These are phyloP conservation scores for Byssoonygena ceratinophila DNA, from an alignment of 2,329 filamentous ascomycete species.

Conservation along the genomic window DNA sequence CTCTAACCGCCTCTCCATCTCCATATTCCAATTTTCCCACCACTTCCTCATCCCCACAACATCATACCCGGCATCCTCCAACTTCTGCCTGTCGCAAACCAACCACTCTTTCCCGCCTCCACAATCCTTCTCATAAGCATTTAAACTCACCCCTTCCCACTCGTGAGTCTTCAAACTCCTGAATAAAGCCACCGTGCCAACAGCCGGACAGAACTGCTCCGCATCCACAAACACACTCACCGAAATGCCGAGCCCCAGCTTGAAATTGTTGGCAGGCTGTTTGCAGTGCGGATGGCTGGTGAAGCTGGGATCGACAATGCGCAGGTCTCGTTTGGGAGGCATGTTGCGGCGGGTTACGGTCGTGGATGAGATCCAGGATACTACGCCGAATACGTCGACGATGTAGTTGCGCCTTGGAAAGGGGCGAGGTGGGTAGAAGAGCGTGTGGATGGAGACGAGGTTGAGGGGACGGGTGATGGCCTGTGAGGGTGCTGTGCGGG, in stretches of 20 bases:
- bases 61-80: constrained; percentile 16
- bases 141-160: constrained; percentile 23
- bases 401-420: constrained; percentile 21
- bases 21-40: constrained; percentile 17
- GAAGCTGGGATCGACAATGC: constrained; percentile 22
- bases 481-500: background rate
- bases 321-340: constrained; percentile 24
- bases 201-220: constrained; percentile 20
- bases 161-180: constrained; percentile 23
- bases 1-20: background rate
- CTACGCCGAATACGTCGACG: constrained; percentile 21
- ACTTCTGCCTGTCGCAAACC: constrained; percentile 17
- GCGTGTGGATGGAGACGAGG: constrained; percentile 11
- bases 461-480: constrained; percentile 4
- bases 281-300: background rate
- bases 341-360: constrained; percentile 20
- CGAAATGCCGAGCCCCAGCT: constrained; percentile 17
- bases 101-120: constrained; percentile 21
- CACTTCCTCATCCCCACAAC: constrained; percentile 17
- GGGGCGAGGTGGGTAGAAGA: constrained; percentile 14
- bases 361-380: constrained; percentile 22
- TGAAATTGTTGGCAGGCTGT: background rate
- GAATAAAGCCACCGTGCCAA: constrained; percentile 24
- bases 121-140: constrained; percentile 23
- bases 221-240: constrained; percentile 25